Evolutionary conservation across 78 protist species (phyloP), one percentile per base, ranked within the genome.

Genomic region (Trichosphaerium sp.): DNA sequence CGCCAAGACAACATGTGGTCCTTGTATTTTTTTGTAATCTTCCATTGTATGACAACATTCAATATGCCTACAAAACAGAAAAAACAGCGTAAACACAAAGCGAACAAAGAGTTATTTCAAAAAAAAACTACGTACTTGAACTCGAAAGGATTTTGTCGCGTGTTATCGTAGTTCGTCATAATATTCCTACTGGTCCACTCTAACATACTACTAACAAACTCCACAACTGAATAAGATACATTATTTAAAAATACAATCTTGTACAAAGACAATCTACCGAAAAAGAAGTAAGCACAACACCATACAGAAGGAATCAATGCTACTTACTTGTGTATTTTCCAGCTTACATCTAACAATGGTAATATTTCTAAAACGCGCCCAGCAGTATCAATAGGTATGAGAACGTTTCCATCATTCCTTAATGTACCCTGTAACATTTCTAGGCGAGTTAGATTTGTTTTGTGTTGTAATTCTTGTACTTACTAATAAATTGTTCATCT

Each of bases 361-460:
- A 64, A 25, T 14, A 90, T 28, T 37, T 90, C 94, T 4, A 90
- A 40, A 5, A 49, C 54, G 14, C 94, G 70, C 14, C 75, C 77
- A 4, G 93, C 87, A 2, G 89, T 43, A 54, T 90, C 94, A 1
- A 39, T 37, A 2, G 94, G 93, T 31, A 90, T 1, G 48, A 90
- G 38, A 15, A 90, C 90, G 12, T 78, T 75, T 15, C 94, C 94
- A 25, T 90, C 94, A 1, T 21, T 29, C 2, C 82, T 35, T 25
- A 89, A 54, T 11, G 84, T 64, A 43, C 23, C 4, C 29, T 15
- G 1, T 7, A 87, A 39, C 23, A 35, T 26, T 37, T 75, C 15
- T 44, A 21, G 31, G 49, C 31, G 49, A 15, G 49, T 44, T 44
- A 15, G 49, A n/a, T n/a, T n/a, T n/a, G n/a, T n/a, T n/a, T n/a